Base-by-base conservation (phyloP, 129 eudicot species). In the Arctium minus region DNA sequence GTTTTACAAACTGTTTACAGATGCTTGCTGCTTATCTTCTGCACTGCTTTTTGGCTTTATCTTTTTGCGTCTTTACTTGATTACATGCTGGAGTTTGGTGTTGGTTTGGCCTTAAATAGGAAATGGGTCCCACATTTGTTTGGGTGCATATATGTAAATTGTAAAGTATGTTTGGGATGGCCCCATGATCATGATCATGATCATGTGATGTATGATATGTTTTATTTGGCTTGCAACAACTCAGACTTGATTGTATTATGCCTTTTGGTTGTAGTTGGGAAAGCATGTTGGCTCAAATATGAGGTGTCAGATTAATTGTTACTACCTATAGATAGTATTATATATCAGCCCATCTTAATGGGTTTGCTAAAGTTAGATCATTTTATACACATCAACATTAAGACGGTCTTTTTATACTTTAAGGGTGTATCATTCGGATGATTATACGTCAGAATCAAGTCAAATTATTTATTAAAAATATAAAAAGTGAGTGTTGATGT, bases 151-250 rank as follows among this genome's bases (percentile, higher is more conserved):
- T 46, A 44, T 44, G 36, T 44, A 80, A 35, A 60, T 5, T 4
- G 2, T 53, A n/a, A 60, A 60, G 68, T 60, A 60, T 60, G 68
- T 60, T 56, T 56, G 29, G 8, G 67, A 56, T 56, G 67, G 67
- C 8, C 27, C 68, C 68, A 60, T 17, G 8, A 17, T 42, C 60
- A 32, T 38, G 22, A 29, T 30, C 37, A 40, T 68, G 82, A 30
- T 53, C 84, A 81, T 73, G 84, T 81, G 84, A 81, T 22, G 64
- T 72, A 27, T 79, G 40, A 40, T 40, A 40, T 40, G 46, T 46
- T 70, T 70, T 50, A 22, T 72, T 50, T 37, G 44, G 50, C 56
- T 72, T 18, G 30, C 53, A 36, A 80, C 78, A 80, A 72, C 84
- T 72, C 60, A 72, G 27, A 15, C 18, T 29, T 81, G 39, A 73